These are phyloP conservation scores for Haplographium delicatum DNA, from an alignment of 495 filamentous ascomycete species.

Conservation along the genomic window DNA sequence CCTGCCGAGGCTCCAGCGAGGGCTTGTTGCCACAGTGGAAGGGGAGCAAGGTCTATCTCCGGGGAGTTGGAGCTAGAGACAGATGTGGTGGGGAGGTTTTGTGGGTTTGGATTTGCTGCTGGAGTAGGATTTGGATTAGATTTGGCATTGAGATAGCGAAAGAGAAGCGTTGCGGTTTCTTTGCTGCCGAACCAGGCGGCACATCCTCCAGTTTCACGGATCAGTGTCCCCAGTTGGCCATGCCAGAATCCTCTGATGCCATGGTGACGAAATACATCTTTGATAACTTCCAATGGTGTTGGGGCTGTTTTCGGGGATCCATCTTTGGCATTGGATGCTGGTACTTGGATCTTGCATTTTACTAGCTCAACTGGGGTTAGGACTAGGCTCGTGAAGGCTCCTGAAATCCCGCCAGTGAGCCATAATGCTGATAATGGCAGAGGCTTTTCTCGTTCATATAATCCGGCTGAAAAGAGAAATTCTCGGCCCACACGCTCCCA, in stretches of 20 bases:
- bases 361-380: conserved; percentile 95
- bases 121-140: neutral
- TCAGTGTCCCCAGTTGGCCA: conserved; percentile 87
- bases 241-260: conserved; percentile 89
- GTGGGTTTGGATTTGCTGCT: neutral
- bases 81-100: neutral
- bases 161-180: conserved; percentile 66
- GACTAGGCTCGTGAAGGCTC: conserved; percentile 84
- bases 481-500: conserved; percentile 65
- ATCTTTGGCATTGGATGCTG: conserved; percentile 27
- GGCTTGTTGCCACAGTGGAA: conserved; percentile 76
- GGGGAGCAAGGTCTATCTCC: conserved; percentile 29
- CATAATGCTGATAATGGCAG: conserved; percentile 70
- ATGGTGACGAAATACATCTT: conserved; percentile 70
- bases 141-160: conserved; percentile 42
- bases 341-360: conserved; percentile 97
- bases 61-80: neutral
- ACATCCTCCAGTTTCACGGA: conserved; percentile 88
- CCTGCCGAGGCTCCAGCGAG: conserved; percentile 86
- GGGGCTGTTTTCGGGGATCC: conserved; percentile 18
- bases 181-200: conserved; percentile 95
- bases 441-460: conserved; percentile 41
- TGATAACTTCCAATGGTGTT: conserved; percentile 46
- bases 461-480: conserved; percentile 50
- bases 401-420: conserved; percentile 73